Base-by-base conservation (phyloP, 2,329 filamentous ascomycete genomes). In the Aspergillus phoenicis region DNA sequence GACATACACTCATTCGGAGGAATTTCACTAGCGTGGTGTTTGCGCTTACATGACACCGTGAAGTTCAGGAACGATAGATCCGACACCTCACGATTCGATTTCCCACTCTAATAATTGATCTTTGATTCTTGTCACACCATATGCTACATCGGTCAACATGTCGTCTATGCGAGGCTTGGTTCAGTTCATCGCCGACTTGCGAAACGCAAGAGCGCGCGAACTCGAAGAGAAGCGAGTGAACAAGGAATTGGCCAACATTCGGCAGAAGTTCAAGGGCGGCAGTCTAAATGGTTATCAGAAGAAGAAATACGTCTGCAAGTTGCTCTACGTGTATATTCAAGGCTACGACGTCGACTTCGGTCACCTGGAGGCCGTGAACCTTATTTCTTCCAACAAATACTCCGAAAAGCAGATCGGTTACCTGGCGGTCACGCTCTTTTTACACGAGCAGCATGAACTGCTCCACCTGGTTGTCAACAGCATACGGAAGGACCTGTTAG, bases 221-320 rank as follows among this genome's bases (percentile, higher is more conserved):
- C 82, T 99, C 65, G 95, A 99, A 78, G 95, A 99, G 83, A 99
- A 99, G 85, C 87, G 95, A 75, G 98, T 99, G 82, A 99, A 99
- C 80, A 99, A 99, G 83, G 95, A 99, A 82, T 81, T 99, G 77
- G 95, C 95, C 75, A 99, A 99, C 75, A 99, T 99, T 77, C 88
- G 92, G 73, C 92, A 97, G 81, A 98, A 98, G 80, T 99, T 98
- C 83, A 97, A 96, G 85, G 91, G 95, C 77, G 93, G 93, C 66
- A 95, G 85, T 74, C 82, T 99, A 61, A 97, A 90, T 75, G 96
- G 95, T 67, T 99, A 99, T 75, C 93, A 97, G 83, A 97, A 96
- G 84, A 99, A 99, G 86, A 99, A 99, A 90, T 99, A 99, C 76
- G 95, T 99, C 68, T 99, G 95, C 91, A 99, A 99, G 88, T 87